phyloP scores from a whole-genome alignment of 768 basidiomycete genomes.

The Leccinum longicurvipes region DNA sequence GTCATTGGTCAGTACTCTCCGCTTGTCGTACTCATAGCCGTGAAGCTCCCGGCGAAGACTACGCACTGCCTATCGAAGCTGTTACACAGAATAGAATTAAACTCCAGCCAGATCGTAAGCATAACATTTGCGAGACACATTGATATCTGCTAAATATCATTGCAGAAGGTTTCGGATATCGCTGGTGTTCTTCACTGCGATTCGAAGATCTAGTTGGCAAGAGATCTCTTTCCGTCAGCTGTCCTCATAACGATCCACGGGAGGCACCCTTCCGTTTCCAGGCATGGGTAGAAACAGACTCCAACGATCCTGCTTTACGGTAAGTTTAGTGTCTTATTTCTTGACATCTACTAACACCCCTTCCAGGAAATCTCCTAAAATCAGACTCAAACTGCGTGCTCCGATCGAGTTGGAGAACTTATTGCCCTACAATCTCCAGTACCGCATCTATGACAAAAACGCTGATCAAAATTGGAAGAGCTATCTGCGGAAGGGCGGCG shows the following conservation, averaged over 20 bases:
- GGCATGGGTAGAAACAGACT: conserved; percentile 80
- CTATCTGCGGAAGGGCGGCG: conserved; percentile 87
- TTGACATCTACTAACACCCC: conserved; percentile 1
- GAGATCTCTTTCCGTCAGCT: conserved; percentile 73
- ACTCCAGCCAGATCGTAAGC: conserved; percentile 89
- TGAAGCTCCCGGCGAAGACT: conserved; percentile 79
- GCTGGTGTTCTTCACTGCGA: conserved; percentile 83
- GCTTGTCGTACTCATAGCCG: conserved; percentile 56
- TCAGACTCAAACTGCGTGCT: conserved; percentile 82
- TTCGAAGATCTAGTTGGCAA: conserved; percentile 83
- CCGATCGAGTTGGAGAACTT: conserved; percentile 96
- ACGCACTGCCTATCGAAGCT: conserved; percentile 85
- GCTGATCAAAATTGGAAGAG: conserved; percentile 92
- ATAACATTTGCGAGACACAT: not conserved
- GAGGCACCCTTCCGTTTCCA: conserved; percentile 96
- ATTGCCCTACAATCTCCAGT: conserved; percentile 89
- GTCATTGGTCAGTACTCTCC: conserved; percentile 17
- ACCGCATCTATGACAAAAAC: conserved; percentile 96
- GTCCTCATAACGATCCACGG: conserved; percentile 72
- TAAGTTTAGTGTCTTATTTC: conserved; percentile 29
- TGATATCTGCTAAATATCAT: conserved; percentile 1
- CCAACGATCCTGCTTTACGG: conserved; percentile 52
- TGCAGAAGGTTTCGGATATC: conserved; percentile 93
- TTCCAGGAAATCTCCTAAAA: conserved; percentile 75
- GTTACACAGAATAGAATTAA: conserved; percentile 79